Evolutionary conservation across 805 yeast genomes (phyloP), one percentile per base, ranked within the genome.

Genomic region (Yarrowia sp.): DNA sequence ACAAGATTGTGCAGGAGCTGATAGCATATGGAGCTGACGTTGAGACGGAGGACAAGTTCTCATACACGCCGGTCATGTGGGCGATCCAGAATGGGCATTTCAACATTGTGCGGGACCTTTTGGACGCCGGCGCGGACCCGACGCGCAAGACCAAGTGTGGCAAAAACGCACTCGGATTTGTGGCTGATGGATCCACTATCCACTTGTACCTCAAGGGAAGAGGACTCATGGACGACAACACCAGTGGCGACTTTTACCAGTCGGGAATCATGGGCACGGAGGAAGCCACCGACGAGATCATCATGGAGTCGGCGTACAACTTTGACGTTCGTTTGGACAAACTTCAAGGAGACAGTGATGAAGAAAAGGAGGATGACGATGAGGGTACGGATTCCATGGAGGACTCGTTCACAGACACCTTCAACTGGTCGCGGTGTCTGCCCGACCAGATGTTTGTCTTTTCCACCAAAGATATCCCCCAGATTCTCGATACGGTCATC

Each of bases 11-110:
- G 6, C 63, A 69, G 15, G 75, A 71, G 62, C 71, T 79, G 50
- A 69, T 79, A 41, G 69, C 73, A 11, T 70, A 66, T 32, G 77
- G 76, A 7, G 81, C 81, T 0, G 66, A 72, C 15, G 74, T 76
- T 2, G 74, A 79, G 58, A 64, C 65, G 18, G 75, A 72, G 63
- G 81, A 78, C 69, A 71, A 72, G 44, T 72, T 72, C 64, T 76
- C 74, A 55, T 79, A 81, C 81, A 75, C 81, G 6, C 75, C 97
- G 10, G 74, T 89, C 50, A 90, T 89, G 95, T 90, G 96, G 96
- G 92, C 96, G 0, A 84, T 90, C 3, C 82, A 86, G 69, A 79
- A 86, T 68, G 82, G 85, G 64, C 83, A 84, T 64, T 74, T 82
- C 66, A 79, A 81, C 11, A 79, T 87, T 50, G 86, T 84, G 14